Percentiles rank a stretch among this genome's conserved stretches.
These are phyloP conservation scores for Hortiboletus flavorubellus DNA, from an alignment of 768 basidiomycete species.

Conservation along the genomic window DNA sequence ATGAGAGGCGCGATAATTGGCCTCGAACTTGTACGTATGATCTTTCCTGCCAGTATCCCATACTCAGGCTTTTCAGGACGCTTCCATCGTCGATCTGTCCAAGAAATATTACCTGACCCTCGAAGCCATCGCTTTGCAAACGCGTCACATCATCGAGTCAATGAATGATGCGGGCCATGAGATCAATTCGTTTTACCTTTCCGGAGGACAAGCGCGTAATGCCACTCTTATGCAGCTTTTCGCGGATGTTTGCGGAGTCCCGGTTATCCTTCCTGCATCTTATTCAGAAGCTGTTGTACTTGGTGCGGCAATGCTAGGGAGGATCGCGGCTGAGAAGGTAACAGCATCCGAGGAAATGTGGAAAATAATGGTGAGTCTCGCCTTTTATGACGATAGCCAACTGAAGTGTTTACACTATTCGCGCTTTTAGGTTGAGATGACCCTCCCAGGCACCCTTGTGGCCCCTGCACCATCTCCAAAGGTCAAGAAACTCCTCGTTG, in stretches of 20 bases:
- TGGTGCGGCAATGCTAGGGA: slow-evolving; percentile 91
- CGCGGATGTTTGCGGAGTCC: slow-evolving; percentile 78
- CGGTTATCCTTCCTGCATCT: slow-evolving; percentile 77
- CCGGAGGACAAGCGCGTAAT: slow-evolving; percentile 92
- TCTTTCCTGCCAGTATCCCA: background rate
- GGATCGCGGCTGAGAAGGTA: slow-evolving; percentile 69
- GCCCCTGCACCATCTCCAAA: slow-evolving; percentile 54
- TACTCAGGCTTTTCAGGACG: slow-evolving; percentile 45
- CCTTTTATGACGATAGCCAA: background rate
- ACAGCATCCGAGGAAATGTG: slow-evolving; percentile 68
- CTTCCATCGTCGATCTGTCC: slow-evolving; percentile 75
- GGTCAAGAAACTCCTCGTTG: slow-evolving; percentile 77
- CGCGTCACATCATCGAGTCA: slow-evolving; percentile 87
- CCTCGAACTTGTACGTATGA: slow-evolving; percentile 60
- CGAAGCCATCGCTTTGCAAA: slow-evolving; percentile 92
- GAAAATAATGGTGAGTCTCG: slow-evolving; percentile 75
- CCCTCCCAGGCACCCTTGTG: slow-evolving; percentile 73
- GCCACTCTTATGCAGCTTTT: slow-evolving; percentile 83
- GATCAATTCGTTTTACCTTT: slow-evolving; percentile 85
- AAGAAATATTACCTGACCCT: slow-evolving; percentile 88
- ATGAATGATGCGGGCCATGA: slow-evolving; percentile 86
- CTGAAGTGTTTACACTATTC: background rate
- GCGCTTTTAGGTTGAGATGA: slow-evolving; percentile 77
- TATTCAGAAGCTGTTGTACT: slow-evolving; percentile 82
- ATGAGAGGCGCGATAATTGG: slow-evolving; percentile 94